Evolutionary conservation across 108 stramenopile species (phyloP).

Genomic region (Schizochytrium sp.): DNA sequence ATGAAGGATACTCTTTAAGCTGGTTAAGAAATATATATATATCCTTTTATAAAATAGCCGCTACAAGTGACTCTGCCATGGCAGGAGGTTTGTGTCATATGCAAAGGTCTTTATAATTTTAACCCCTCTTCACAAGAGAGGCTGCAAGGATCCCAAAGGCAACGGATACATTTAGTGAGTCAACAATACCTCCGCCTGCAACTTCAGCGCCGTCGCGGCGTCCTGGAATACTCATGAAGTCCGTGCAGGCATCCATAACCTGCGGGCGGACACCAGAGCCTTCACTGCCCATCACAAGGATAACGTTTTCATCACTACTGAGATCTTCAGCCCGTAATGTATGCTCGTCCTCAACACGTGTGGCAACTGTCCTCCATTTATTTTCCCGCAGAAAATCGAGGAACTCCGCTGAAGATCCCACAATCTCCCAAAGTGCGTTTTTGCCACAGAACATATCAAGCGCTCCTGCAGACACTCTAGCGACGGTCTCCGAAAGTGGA

Average conservation of each 20-base stretch:
- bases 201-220: neutral
- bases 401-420: neutral
- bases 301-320: neutral
- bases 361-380: neutral
- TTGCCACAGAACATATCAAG: conserved; percentile 15
- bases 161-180: conserved; percentile 21
- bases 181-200: neutral
- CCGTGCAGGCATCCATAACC: neutral
- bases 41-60: too few species aligned
- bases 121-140: neutral
- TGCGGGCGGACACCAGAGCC: neutral
- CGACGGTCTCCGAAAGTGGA: conserved; percentile 5
- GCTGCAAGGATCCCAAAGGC: conserved; percentile 3
- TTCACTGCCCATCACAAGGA: conserved; percentile 25
- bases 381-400: neutral
- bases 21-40: too few species aligned
- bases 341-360: neutral
- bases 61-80: too few species aligned
- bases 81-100: too few species aligned
- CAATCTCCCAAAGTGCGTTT: neutral
- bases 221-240: conserved; percentile 20
- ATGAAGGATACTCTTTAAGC: too few species aligned
- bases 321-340: neutral
- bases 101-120: too few species aligned
- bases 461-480: neutral